Base-by-base conservation (phyloP, 257 asterid species). In the Eustoma russellianum region DNA sequence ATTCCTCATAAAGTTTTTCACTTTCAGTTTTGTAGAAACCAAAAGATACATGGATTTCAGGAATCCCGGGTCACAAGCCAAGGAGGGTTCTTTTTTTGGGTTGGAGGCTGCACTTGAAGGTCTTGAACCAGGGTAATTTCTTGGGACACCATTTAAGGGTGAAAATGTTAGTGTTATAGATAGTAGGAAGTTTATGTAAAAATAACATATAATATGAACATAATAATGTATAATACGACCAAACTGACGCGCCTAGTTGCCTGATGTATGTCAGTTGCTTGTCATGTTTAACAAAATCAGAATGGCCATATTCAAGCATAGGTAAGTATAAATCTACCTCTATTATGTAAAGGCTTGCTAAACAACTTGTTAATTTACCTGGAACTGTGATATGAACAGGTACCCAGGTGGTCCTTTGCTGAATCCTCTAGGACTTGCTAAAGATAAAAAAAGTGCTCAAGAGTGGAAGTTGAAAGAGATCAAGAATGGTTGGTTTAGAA, bases 341-440 rank as follows among this genome's bases (percentile, higher is more conserved):
- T 24, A 24, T 24, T 1, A 24, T 1, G 30, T 24, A 24, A 24
- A 24, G 30, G 30, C 30, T 24, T 24, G 30, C 30, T 2, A 24
- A 24, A 24, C 0, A 24, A 24, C 30, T 24, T 24, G 30, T 24
- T 24, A 24, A 1, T 24, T 24, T 24, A 24, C 30, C 30, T 24
- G 28, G 28, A 19, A 19, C 28, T 19, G 28, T 19, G 28, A 24
- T 2, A 56, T 57, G 30, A 24, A 60, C 63, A 87, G 96, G 61
- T 88, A 88, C 55, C 97, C 97, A 3, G 94, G 97, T 41, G 95
- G 97, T 17, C 97, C 95, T n/a, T 51, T 88, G 77, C 65, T 88
- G 19, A 79, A 88, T 70, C 97, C 97, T 62, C 79, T 85, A 35
- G 97, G 97, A 55, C 63, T 88, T 62, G 97, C 87, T 34, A 85